A percentile compares a stretch with the other conserved stretches of the same genome.
Conservation (phyloP, 179 eudicot species). For the Camellia oleifera region DNA sequence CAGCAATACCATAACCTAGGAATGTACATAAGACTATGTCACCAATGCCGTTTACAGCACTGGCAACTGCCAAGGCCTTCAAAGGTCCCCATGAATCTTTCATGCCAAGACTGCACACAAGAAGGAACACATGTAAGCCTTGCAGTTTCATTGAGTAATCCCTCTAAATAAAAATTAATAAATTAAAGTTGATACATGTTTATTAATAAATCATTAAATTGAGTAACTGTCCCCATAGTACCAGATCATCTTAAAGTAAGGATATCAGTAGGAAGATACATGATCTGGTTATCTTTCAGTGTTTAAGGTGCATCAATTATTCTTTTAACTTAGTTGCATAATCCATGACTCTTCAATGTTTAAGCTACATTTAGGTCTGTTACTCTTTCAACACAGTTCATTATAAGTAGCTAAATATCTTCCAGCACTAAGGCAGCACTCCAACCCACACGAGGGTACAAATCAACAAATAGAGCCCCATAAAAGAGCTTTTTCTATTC, state of each 20-base stretch:
- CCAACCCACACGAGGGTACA: background rate
- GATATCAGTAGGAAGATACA: background rate
- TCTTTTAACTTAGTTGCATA: background rate
- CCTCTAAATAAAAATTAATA: background rate
- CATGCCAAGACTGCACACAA: constrained; percentile 77
- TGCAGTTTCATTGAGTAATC: background rate
- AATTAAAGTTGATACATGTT: background rate
- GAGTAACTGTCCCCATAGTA: background rate
- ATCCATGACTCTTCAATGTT: background rate
- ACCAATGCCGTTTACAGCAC: constrained; percentile 78
- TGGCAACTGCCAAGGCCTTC: constrained; percentile 89
- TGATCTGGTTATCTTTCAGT: background rate
- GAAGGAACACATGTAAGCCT: constrained; percentile 2
- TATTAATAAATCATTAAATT: background rate
- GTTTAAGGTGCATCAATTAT: background rate
- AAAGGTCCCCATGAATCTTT: constrained; percentile 97
- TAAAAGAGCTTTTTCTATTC: background rate
- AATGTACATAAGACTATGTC: constrained; percentile 67
- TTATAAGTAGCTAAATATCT: background rate
- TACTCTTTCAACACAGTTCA: background rate
- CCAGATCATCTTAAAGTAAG: background rate
- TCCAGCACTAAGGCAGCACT: background rate
- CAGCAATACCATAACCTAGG: constrained; percentile 88
- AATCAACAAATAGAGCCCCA: background rate
- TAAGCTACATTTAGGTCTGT: background rate